A percentile compares a stretch with the other conserved stretches of the same genome.
Conservation (phyloP, 108 stramenopile species). For the Skeletonema grethae region DNA sequence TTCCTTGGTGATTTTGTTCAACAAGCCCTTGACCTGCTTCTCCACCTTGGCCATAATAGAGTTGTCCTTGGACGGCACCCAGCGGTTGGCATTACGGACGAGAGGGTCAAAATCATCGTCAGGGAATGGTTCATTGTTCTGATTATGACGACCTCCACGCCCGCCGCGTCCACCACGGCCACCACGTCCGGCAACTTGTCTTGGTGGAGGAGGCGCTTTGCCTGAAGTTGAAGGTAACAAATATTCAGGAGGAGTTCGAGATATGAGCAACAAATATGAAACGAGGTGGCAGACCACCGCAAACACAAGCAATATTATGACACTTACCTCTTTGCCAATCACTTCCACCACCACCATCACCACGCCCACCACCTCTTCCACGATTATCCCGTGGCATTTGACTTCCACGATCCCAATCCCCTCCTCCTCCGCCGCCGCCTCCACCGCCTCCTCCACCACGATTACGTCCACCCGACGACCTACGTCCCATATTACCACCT, state of each 20-base stretch:
- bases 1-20: conserved; percentile 93
- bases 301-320: background rate
- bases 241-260: background rate
- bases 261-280: background rate
- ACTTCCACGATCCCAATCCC: conserved; percentile 22
- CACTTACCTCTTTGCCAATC: conserved; percentile 21
- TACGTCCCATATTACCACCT: conserved; percentile 1
- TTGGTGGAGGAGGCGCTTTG: conserved; percentile 33
- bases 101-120: conserved; percentile 64
- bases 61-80: conserved; percentile 73
- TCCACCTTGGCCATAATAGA: conserved; percentile 65
- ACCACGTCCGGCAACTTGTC: conserved; percentile 20
- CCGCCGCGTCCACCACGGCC: conserved; percentile 29
- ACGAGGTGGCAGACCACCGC: background rate
- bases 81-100: conserved; percentile 67
- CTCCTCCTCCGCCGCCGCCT: conserved; percentile 27
- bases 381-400: conserved; percentile 10
- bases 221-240: conserved; percentile 1
- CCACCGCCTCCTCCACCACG: conserved; percentile 32
- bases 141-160: conserved; percentile 3
- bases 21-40: conserved; percentile 85
- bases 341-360: conserved; percentile 9
- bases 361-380: conserved; percentile 28
- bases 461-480: conserved; percentile 11
- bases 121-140: conserved; percentile 10